Conservation (phyloP, 257 asterid species). For the Gentiana dahurica region DNA sequence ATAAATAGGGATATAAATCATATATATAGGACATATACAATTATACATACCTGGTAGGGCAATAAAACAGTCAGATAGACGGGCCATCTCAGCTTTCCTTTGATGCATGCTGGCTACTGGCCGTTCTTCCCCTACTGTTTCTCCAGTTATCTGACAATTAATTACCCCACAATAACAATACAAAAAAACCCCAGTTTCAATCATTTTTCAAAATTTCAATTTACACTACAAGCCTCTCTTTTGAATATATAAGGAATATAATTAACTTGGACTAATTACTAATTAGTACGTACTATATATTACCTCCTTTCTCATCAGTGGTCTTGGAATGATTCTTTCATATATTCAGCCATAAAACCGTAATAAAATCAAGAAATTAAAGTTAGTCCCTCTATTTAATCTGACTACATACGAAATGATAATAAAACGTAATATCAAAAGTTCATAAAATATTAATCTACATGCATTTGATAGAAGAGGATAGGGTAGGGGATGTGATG, state of each 20-base stretch:
- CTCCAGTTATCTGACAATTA: conserved; percentile 36
- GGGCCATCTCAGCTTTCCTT: conserved; percentile 59
- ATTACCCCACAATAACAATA: background rate
- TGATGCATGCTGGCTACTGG: conserved; percentile 44
- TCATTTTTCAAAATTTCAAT: too few relatives aligned
- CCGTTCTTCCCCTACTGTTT: conserved; percentile 43
- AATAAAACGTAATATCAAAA: background rate
- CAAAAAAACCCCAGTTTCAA: too few relatives aligned
- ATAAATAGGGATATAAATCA: background rate
- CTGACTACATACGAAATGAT: too few relatives aligned
- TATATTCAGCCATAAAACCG: too few relatives aligned
- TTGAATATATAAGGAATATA: background rate
- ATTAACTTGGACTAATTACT: too few relatives aligned
- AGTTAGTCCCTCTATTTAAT: too few relatives aligned
- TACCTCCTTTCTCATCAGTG: conserved; percentile 23
- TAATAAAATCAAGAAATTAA: too few relatives aligned
- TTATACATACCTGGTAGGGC: conserved; percentile 30
- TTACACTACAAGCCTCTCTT: too few relatives aligned
- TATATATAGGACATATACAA: background rate
- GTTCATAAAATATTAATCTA: background rate
- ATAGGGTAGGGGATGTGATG: background rate
- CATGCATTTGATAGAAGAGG: background rate
- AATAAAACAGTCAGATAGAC: conserved; percentile 43
- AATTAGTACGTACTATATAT: background rate
- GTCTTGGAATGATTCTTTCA: conserved; percentile 21